These are phyloP conservation scores for Tripidium arundinaceum DNA, from an alignment of 202 grass and related monocot species.

Conservation along the genomic window DNA sequence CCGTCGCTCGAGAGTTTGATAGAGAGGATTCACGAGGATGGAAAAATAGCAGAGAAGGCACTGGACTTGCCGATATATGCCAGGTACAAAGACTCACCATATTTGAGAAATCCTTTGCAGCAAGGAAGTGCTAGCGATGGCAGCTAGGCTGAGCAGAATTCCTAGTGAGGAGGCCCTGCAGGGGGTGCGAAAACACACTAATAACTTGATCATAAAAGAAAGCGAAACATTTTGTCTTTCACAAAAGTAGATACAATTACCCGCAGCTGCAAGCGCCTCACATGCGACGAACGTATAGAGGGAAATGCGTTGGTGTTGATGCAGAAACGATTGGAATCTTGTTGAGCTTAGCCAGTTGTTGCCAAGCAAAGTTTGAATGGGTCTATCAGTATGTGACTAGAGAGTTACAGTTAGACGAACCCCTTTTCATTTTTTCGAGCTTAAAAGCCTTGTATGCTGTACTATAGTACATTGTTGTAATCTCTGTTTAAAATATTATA, in stretches of 20 bases:
- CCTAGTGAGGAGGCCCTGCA: slow-evolving; percentile 14
- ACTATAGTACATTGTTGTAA: too few relatives aligned
- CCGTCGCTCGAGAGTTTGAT: slow-evolving; percentile 83
- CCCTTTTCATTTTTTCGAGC: too few relatives aligned
- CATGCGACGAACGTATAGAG: background rate
- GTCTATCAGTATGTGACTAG: too few relatives aligned
- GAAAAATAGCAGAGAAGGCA: slow-evolving; percentile 77
- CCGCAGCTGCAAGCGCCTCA: background rate
- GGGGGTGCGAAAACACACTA: background rate
- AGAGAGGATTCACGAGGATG: slow-evolving; percentile 80
- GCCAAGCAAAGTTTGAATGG: too few relatives aligned
- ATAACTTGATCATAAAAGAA: background rate
- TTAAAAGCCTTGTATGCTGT: too few relatives aligned
- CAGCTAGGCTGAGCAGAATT: slow-evolving; percentile 16
- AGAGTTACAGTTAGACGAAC: too few relatives aligned
- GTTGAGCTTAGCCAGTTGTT: background rate
- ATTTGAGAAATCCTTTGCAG: slow-evolving; percentile 47
- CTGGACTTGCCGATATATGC: slow-evolving; percentile 70
- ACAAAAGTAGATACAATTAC: too few relatives aligned
- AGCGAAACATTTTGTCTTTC: background rate
- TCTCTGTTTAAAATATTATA: too few relatives aligned
- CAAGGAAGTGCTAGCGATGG: slow-evolving; percentile 1
- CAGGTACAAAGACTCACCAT: slow-evolving; percentile 56
- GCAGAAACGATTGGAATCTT: background rate
- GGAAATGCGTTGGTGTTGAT: background rate